phyloP scores from a whole-genome alignment of 2,329 filamentous ascomycete genomes.

The Dothistroma septosporum region DNA sequence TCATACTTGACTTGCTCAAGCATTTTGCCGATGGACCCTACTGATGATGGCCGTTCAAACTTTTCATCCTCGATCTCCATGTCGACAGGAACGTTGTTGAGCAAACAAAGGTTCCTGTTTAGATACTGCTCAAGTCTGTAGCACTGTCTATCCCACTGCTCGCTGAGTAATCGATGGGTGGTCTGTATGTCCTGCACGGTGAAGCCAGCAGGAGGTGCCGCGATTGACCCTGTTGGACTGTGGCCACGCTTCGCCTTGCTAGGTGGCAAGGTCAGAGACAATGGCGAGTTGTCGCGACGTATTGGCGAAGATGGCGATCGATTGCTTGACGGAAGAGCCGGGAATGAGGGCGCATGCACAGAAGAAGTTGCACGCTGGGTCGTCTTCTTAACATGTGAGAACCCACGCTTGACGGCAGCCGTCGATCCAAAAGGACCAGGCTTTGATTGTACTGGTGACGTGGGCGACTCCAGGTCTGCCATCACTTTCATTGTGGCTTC shows the following conservation, averaged over 20 bases:
- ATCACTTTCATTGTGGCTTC: constrained; percentile 35
- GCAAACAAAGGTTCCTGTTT: constrained; percentile 45
- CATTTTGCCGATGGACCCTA: constrained; percentile 28
- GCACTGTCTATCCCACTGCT: constrained; percentile 49
- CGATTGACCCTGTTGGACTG: constrained; percentile 11
- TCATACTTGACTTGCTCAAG: constrained; percentile 44
- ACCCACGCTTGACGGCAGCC: constrained; percentile 30
- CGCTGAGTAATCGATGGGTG: constrained; percentile 45
- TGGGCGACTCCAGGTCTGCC: constrained; percentile 26
- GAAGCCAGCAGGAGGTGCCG: constrained; percentile 26
- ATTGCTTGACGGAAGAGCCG: constrained; percentile 21
- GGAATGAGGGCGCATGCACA: constrained; percentile 32
- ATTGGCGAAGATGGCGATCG: constrained; percentile 12
- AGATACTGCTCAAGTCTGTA: constrained; percentile 47
- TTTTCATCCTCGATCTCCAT: constrained; percentile 46
- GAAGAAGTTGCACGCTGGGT: constrained; percentile 28
- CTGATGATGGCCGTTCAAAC: constrained; percentile 42
- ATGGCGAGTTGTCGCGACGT: constrained; percentile 17
- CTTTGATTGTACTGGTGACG: constrained; percentile 20
- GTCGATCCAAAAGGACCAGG: constrained; percentile 9
- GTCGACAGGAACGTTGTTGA: constrained; percentile 41
- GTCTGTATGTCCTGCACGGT: constrained; percentile 50
- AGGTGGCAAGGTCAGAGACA: constrained; percentile 27
- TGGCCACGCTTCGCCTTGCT: constrained; percentile 22
- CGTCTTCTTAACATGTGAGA: constrained; percentile 32